Evolutionary conservation across 1,284 basidiomycete species (phyloP), one percentile per base, ranked within the genome.

Genomic region (Schizophyllum amplum): DNA sequence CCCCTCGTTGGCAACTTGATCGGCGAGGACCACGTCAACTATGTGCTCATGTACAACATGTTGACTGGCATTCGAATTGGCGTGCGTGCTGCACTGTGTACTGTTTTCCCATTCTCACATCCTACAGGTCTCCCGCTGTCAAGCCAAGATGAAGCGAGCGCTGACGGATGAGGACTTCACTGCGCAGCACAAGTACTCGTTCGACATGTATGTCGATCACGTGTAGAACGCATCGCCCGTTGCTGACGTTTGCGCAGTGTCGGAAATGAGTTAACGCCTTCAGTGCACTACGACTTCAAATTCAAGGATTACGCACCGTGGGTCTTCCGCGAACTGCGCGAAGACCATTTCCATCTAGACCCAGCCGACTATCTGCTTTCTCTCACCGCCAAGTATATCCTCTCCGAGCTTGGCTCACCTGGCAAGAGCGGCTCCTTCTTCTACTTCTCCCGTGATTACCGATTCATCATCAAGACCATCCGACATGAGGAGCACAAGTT

Each of bases 11-110:
- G 96, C 7, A 98, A 98, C 69, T 72, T 98, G 63, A 98, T 99
- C 61, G 92, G 92, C 46, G 95, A 98, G 69, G 96, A 87, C 64
- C 96, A 99, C 72, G 94, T 89, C 71, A 99, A 99, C 75, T 99
- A 98, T 66, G 92, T 98, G 59, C 77, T 99, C 67, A 98, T 98
- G 96, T 99, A 98, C 77, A 98, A 99, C 77, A 99, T 99, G 96
- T 80, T 99, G 65, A 99, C 96, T 3, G 96, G 96, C 4, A 98
- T 99, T 62, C 86, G 96, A 27, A 95, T 95, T 64, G 95, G 90
- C 52, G 47, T 33, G 93, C 92, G 64, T 67, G 87, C 82, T 1
- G 59, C 42, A 11, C 49, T 27, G 26, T 55, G 47, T 27, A 57
- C 55, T 49, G 25, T 50, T 24, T 24, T 5, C 52, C 47, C 47